These are phyloP conservation scores for Rhizopogon parksii DNA, from an alignment of 1,284 basidiomycete genomes.

Conservation along the genomic window DNA sequence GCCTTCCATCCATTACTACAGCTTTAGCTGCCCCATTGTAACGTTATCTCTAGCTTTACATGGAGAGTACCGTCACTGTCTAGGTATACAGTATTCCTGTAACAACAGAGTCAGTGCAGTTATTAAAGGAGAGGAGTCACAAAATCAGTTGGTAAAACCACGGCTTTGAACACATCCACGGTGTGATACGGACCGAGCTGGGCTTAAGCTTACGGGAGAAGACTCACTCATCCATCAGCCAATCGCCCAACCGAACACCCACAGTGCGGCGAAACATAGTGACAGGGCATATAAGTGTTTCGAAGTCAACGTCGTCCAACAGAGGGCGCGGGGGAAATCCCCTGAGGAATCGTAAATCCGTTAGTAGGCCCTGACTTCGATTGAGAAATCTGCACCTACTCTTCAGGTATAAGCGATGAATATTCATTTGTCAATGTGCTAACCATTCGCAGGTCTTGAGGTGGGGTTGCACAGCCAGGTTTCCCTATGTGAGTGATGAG, in stretches of 20 bases:
- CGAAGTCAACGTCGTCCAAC: neutral
- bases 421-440: too few relatives aligned
- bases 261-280: too few relatives aligned
- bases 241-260: neutral
- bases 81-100: neutral
- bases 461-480: neutral
- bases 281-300: too few relatives aligned
- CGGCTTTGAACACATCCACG: neutral
- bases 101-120: neutral
- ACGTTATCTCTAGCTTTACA: neutral
- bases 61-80: neutral
- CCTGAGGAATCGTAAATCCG: neutral
- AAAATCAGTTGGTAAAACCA: neutral
- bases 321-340: neutral
- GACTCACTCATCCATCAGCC: neutral
- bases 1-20: too few relatives aligned
- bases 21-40: neutral
- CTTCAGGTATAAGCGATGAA: neutral
- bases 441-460: neutral
- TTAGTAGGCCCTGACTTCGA: neutral
- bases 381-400: neutral
- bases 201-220: neutral
- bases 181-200: neutral
- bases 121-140: neutral
- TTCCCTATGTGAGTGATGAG: neutral